Conservation (phyloP, 768 basidiomycete genomes). For the Kwoniella sp. region DNA sequence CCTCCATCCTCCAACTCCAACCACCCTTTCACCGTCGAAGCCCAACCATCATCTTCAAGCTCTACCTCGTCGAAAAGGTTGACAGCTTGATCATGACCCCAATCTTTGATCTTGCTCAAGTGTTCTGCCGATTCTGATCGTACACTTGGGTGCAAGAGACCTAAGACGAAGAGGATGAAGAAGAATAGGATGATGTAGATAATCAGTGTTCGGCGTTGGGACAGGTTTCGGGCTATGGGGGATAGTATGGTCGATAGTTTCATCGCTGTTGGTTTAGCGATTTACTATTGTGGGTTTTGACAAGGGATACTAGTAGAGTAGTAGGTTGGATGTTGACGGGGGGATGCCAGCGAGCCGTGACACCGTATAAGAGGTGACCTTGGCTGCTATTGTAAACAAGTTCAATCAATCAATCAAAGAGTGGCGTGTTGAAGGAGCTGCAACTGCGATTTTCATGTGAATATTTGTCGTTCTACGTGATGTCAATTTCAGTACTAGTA, state of each 20-base stretch:
- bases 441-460: no score
- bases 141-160: constrained; percentile 7
- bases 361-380: no score
- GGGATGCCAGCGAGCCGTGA: no score
- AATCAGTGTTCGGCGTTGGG: constrained; percentile 5
- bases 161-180: background rate
- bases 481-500: no score
- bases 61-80: background rate
- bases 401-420: no score
- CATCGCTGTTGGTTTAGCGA: background rate
- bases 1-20: background rate
- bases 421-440: no score
- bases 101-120: background rate
- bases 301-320: no score
- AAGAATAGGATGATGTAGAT: constrained; percentile 5
- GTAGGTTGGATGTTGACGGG: no score
- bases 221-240: constrained; percentile 1
- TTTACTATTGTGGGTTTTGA: no score
- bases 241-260: background rate
- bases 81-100: background rate
- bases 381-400: no score
- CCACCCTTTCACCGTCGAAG: constrained; percentile 8
- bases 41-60: background rate
- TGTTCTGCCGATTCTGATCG: constrained; percentile 8
- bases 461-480: no score